These are phyloP conservation scores for Aspergillus aculeatinus DNA, from an alignment of 2,329 filamentous ascomycete species.

Conservation along the genomic window DNA sequence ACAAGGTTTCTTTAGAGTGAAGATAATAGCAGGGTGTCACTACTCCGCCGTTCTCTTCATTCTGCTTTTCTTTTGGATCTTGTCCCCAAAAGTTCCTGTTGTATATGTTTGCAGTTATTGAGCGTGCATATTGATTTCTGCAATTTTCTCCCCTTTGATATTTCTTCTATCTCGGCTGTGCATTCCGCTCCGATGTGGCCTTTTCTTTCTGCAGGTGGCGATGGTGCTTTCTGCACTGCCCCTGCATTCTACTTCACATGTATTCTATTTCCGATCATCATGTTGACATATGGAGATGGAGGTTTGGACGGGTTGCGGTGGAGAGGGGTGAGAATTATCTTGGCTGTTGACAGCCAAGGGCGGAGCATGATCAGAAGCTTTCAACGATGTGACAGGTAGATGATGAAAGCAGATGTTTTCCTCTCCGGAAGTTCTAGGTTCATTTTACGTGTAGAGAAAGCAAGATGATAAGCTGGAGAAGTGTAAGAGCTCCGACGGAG, in stretches of 20 bases:
- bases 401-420: neutral
- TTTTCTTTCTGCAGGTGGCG: constrained; percentile 3
- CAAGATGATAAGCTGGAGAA: too few species aligned
- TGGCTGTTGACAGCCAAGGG: constrained; percentile 1
- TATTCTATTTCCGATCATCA: constrained; percentile 5
- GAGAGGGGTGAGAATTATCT: neutral
- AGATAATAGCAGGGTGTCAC: neutral
- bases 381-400: neutral
- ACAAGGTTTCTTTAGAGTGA: constrained; percentile 14
- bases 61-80: constrained; percentile 16
- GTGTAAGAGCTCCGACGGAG: neutral
- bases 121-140: constrained; percentile 37
- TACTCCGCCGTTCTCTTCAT: constrained; percentile 1
- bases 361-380: neutral
- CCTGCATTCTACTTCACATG: neutral
- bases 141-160: constrained; percentile 15
- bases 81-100: constrained; percentile 29
- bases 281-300: constrained; percentile 2
- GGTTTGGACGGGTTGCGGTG: constrained; percentile 2
- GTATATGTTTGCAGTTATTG: constrained; percentile 36
- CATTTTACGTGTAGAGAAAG: neutral
- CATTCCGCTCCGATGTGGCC: constrained; percentile 5
- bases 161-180: constrained; percentile 5
- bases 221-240: neutral
- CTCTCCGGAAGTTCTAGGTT: neutral